Conservation (phyloP, 768 basidiomycete genomes). For the Basidioascus undulatus region DNA sequence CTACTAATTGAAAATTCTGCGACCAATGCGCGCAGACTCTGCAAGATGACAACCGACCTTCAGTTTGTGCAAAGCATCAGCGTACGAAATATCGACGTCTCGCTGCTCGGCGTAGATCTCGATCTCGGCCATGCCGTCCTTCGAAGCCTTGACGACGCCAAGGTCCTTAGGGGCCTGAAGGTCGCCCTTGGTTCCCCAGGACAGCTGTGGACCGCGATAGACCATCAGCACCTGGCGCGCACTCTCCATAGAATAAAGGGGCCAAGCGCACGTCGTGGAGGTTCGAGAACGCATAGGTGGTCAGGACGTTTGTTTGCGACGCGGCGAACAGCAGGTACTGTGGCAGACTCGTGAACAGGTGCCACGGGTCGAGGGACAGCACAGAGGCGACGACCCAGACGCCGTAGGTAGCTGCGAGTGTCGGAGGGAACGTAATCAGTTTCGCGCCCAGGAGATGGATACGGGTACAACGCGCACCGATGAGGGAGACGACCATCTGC, state of each 20-base stretch:
- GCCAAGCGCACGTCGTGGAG: conserved; percentile 43
- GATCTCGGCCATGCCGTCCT: conserved; percentile 41
- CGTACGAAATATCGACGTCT: conserved; percentile 60
- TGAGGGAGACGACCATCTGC: conserved; percentile 56
- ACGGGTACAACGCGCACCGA: conserved; percentile 49
- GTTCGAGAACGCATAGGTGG: conserved; percentile 62
- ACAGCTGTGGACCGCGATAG: conserved; percentile 28
- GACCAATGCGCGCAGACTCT: too few relatives aligned
- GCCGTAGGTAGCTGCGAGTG: conserved; percentile 9
- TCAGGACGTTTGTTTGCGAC: conserved; percentile 20
- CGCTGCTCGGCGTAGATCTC: conserved; percentile 60
- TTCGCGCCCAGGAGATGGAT: not conserved
- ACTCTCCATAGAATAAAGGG: conserved; percentile 7
- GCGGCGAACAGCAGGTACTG: conserved; percentile 75
- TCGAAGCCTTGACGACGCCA: conserved; percentile 56
- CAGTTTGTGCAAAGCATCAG: conserved; percentile 55
- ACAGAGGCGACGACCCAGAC: conserved; percentile 51
- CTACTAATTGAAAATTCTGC: too few relatives aligned
- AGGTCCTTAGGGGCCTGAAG: conserved; percentile 46
- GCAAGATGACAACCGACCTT: conserved; percentile 32
- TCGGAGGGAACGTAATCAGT: conserved; percentile 18
- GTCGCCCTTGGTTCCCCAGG: conserved; percentile 93
- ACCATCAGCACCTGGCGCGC: not conserved
- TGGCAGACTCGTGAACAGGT: conserved; percentile 71
- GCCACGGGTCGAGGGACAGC: conserved; percentile 84